Evolutionary conservation across 306 rosid genomes (phyloP), one percentile per base, ranked within the genome.

Genomic region (Cicer judaicum): DNA sequence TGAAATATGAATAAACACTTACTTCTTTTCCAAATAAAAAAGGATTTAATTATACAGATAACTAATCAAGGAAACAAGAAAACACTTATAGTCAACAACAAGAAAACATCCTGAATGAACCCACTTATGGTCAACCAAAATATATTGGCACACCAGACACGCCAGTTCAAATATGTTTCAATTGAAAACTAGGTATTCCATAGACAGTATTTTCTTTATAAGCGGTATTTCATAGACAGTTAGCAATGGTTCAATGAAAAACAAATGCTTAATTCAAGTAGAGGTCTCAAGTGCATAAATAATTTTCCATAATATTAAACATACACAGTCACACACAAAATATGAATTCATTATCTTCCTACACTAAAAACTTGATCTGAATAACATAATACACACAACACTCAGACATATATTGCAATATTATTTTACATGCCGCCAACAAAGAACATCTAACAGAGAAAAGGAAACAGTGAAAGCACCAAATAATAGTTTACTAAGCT

Each of bases 401-500:
- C 49, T 46, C 75, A 68, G 11, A 50, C 52, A 43, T 10, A 56
- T 44, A 72, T 56, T 74, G 66, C 44, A 68, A 75, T 47, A 68
- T 47, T 48, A 44, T 55, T 49, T 10, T 14, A 47, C 38, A 63
- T 14, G 40, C 29, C 52, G 34, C 39, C 59, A 79, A 72, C 14
- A 62, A 7, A 61, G 61, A 67, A 79, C n/a, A 43, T 54, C 16
- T 34, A 36, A 6, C 53, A 49, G 14, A 50, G 7, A 70, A 69
- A 62, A 55, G 18, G 36, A 40, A 67, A 66, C 44, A 8, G 8
- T 19, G 16, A 75, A 73, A 80, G 49, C 72, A 67, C 48, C 15
- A 68, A 78, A 64, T 68, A 46, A 68, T 75, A 65, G 70, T 81
- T 72, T 68, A 49, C 52, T 81, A 68, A 71, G 72, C 57, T 77